These are phyloP conservation scores for Trametes sanguinea DNA, from an alignment of 768 basidiomycete genomes.

Conservation along the genomic window DNA sequence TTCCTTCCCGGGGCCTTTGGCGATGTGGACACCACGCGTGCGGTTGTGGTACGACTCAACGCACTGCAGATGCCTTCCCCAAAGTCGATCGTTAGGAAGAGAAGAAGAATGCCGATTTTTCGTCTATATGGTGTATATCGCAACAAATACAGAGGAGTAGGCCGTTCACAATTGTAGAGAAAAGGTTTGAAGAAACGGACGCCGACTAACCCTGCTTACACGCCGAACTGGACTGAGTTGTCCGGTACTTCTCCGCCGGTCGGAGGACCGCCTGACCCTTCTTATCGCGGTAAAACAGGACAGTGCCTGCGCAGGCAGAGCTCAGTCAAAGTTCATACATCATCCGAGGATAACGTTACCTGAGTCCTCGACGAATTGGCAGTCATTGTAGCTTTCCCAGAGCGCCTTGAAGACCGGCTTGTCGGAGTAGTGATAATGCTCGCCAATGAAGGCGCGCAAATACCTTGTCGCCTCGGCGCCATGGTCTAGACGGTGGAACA, in stretches of 20 bases:
- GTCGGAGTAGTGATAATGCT: conserved; percentile 35
- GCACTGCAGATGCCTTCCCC: too few species aligned
- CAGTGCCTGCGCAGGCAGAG: conserved; percentile 17
- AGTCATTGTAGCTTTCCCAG: conserved; percentile 38
- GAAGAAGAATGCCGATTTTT: background rate
- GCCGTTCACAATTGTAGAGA: background rate
- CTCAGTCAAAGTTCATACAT: conserved; percentile 3
- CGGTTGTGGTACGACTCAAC: too few species aligned
- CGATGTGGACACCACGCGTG: background rate
- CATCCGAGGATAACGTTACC: conserved; percentile 24
- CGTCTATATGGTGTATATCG: background rate
- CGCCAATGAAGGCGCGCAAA: conserved; percentile 34
- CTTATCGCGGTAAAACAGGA: conserved; percentile 33
- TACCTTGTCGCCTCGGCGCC: conserved; percentile 36
- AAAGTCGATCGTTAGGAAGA: background rate
- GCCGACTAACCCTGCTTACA: background rate
- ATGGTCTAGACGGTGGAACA: conserved; percentile 26
- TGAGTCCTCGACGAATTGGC: conserved; percentile 40
- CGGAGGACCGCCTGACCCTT: conserved; percentile 25
- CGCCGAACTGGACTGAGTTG: background rate
- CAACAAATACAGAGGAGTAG: background rate
- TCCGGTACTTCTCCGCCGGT: conserved; percentile 23
- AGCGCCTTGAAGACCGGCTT: conserved; percentile 36
- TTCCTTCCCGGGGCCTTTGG: background rate
- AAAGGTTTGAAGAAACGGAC: background rate